Base-by-base conservation (phyloP, 768 basidiomycete species). In the Suillus lakei region DNA sequence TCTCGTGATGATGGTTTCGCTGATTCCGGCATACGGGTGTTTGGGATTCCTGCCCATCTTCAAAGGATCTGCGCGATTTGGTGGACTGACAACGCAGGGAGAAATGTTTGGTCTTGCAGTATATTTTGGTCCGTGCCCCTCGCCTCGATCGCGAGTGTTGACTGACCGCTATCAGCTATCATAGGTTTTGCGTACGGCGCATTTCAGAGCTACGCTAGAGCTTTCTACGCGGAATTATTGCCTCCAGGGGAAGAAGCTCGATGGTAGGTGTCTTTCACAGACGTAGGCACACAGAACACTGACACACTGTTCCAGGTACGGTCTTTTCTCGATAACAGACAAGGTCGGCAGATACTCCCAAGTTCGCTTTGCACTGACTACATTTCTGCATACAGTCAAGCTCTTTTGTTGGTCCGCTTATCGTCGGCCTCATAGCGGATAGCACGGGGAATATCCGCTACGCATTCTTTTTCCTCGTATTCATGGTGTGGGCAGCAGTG, bases 371-470 rank as follows among this genome's bases (percentile, higher is more conserved):
- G 18, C 7, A 51, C 38, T 64, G 38, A 55, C 46, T 38, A 7
- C 50, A 23, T 44, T 15, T 69, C 73, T 12, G 10, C 38, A 16
- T 38, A 26, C 73, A 98, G 91, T 95, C 95, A 8, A 91, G 90
- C 66, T 95, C 93, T 8, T 99, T 98, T 79, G 78, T 98, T 4
- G 97, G 97, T 0, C 97, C 97, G 3, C 81, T 96, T 7, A 79
- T 95, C 32, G 96, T 98, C 1, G 96, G 95, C 0, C 69, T 96
- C 43, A 92, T 98, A 46, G 89, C 96, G 0, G 95, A 97, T 73
- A 76, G 82, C 51, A 98, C 95, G 0, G 95, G 93, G 3, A 96
- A 97, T 76, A 96, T 98, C 56, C 91, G 96, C 32, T 92, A 91
- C 67, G 90, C 90, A 3, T 98, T 98, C 78, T 89, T 93, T 73